A percentile compares a stretch with the other conserved stretches of the same genome.
These are phyloP conservation scores for Ophiostoma ips DNA, from an alignment of 2,329 filamentous ascomycete genomes.

Conservation along the genomic window DNA sequence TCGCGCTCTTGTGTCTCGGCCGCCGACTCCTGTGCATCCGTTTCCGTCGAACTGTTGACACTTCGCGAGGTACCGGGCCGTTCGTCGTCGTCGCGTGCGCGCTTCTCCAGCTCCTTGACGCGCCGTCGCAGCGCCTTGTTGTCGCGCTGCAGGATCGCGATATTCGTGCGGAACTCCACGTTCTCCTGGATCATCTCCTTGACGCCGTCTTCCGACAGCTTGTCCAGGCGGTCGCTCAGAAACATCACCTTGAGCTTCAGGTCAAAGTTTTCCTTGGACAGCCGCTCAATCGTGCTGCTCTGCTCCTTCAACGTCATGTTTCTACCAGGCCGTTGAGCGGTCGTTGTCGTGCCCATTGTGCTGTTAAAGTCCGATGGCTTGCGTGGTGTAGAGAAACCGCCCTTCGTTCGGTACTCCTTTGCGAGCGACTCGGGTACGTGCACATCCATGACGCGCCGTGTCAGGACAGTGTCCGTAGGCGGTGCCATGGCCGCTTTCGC, in stretches of 20 bases:
- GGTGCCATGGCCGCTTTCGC: conserved; percentile 37
- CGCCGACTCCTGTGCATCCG: conserved; percentile 40
- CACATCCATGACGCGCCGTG: conserved; percentile 77
- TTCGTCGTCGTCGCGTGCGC: conserved; percentile 51
- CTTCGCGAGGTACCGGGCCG: conserved; percentile 47
- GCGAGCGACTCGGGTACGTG: conserved; percentile 82
- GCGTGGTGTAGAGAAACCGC: conserved; percentile 46
- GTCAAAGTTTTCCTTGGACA: conserved; percentile 97
- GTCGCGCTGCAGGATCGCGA: conserved; percentile 80
- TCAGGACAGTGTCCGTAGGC: conserved; percentile 77
- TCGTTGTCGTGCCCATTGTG: conserved; percentile 13
- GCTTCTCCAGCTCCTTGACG: conserved; percentile 76
- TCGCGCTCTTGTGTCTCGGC: conserved; percentile 56
- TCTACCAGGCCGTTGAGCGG: conserved; percentile 37
- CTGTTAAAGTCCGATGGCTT: conserved; percentile 39
- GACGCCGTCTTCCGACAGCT: conserved; percentile 86
- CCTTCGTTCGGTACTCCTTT: conserved; percentile 69
- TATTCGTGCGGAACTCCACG: conserved; percentile 82
- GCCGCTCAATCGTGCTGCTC: conserved; percentile 87
- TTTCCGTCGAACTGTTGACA: conserved; percentile 40
- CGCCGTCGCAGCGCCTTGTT: conserved; percentile 70
- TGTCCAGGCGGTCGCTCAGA: conserved; percentile 81
- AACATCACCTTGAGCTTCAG: conserved; percentile 97
- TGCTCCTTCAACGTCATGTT: conserved; percentile 91
- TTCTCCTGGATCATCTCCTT: conserved; percentile 98